Conservation (phyloP, 2,329 filamentous ascomycete species). For the Fusarium tricinctum region DNA sequence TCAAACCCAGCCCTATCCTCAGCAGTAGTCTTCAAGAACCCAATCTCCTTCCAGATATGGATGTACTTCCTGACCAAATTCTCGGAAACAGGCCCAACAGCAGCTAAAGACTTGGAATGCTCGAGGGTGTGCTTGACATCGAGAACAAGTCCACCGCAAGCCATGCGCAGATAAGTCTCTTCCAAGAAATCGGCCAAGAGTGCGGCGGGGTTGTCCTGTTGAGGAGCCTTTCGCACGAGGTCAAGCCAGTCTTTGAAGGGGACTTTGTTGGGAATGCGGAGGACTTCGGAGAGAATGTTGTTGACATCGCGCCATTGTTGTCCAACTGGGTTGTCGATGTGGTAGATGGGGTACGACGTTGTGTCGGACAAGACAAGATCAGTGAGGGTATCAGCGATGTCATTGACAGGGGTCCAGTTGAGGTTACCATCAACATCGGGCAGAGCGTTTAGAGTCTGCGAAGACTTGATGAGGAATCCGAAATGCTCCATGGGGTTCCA, state of each 20-base stretch:
- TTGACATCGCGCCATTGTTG: slow-evolving; percentile 40
- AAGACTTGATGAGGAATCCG: slow-evolving; percentile 43
- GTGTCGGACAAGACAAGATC: slow-evolving; percentile 28
- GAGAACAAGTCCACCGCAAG: slow-evolving; percentile 25
- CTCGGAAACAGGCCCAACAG: slow-evolving; percentile 31
- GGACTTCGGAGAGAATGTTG: slow-evolving; percentile 23
- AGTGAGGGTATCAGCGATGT: slow-evolving; percentile 17
- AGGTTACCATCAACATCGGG: slow-evolving; percentile 32
- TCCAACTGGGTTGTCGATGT: slow-evolving; percentile 34
- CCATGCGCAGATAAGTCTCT: slow-evolving; percentile 31
- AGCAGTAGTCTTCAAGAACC: slow-evolving; percentile 36
- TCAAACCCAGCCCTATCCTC: slow-evolving; percentile 36
- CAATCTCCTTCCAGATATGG: slow-evolving; percentile 45
- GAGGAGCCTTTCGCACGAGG: slow-evolving; percentile 28
- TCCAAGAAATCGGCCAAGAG: slow-evolving; percentile 22
- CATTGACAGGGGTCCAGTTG: slow-evolving; percentile 38
- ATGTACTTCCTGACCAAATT: slow-evolving; percentile 41
- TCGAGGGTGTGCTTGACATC: slow-evolving; percentile 30
- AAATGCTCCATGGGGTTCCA: slow-evolving; percentile 47
- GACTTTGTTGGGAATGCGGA: slow-evolving; percentile 17
- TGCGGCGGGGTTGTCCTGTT: slow-evolving; percentile 31
- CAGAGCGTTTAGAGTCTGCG: slow-evolving; percentile 34
- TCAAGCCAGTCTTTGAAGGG: slow-evolving; percentile 32
- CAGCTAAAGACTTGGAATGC: slow-evolving; percentile 29
- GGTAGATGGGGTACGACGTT: slow-evolving; percentile 19